Conservation (phyloP, 345 rosid genomes). For the Dipteronia dyeriana region DNA sequence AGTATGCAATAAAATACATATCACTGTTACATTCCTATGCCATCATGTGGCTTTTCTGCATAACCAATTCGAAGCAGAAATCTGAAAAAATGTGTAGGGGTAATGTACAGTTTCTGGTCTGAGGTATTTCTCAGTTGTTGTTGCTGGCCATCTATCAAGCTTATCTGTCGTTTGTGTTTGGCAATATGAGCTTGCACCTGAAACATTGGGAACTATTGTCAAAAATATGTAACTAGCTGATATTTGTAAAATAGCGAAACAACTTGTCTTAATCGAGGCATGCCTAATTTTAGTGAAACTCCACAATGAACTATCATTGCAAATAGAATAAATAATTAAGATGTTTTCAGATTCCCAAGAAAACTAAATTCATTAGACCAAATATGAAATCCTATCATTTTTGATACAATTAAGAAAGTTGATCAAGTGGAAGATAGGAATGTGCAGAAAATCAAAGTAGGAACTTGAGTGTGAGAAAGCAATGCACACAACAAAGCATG, state of each 20-base stretch:
- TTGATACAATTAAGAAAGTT: neutral
- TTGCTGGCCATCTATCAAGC: conserved; percentile 64
- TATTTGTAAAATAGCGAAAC: neutral
- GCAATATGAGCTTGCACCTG: conserved; percentile 82
- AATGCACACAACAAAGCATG: neutral
- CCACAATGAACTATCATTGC: neutral
- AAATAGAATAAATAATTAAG: neutral
- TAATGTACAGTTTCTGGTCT: conserved; percentile 42
- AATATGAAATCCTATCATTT: neutral
- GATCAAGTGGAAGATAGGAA: neutral
- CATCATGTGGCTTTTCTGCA: conserved; percentile 21
- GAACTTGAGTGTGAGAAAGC: neutral
- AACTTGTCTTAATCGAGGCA: neutral
- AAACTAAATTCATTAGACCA: conserved; percentile 2
- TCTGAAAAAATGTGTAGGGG: conserved; percentile 15
- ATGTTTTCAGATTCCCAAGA: neutral
- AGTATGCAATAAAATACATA: conserved; percentile 20
- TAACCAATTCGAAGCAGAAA: conserved; percentile 15
- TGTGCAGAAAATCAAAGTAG: neutral
- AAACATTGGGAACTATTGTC: conserved; percentile 14
- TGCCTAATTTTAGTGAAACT: conserved; percentile 1
- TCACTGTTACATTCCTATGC: conserved; percentile 25
- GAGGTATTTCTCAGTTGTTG: conserved; percentile 55
- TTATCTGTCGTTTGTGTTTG: conserved; percentile 61
- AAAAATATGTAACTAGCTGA: conserved; percentile 15